Evolutionary conservation across 495 filamentous ascomycete genomes (phyloP), one percentile per base, ranked within the genome.

Genomic region (Tuber magnatum): DNA sequence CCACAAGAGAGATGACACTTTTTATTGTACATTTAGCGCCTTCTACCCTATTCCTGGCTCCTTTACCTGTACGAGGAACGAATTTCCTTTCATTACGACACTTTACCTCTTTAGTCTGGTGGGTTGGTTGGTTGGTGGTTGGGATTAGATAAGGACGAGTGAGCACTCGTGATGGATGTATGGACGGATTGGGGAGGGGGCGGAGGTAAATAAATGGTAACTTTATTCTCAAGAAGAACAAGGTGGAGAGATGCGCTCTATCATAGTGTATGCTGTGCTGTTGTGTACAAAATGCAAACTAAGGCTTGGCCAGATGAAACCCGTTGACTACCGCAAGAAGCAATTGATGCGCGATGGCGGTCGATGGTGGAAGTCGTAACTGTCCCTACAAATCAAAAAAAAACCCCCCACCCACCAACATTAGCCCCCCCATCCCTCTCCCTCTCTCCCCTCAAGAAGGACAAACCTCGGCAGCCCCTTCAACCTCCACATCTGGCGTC

Each of bases 271-370:
- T 61, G 24, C 10, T 61, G 51, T 61, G 51, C n/a, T 28, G n/a
- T 61, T 28, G 3, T 28, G n/a, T 12, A 9, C 24, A 56, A 65
- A 14, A 16, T 35, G 12, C 6, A 28, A 65, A 3, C 28, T 65
- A 65, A 35, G 14, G 56, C 28, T 65, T 65, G 0, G 56, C 56
- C 4, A 75, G 78, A 71, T 86, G 81, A 76, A 87, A 87, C 38
- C 87, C 87, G 16, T 84, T 84, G 35, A 80, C 84, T 4, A 90
- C 85, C 12, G 88, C 89, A 46, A 85, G 80, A 68, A 91, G 88
- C 82, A 94, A 83, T 80, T 92, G 90, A 76, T 94, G 91, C 35
- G 92, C 92, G 84, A 95, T 94, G 0, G 92, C 92, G 43, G 92
- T 93, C 73, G 86, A 83, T 22, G 92, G 91, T 24, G 92, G 92